Evolutionary conservation across 371 early-diverging fungal genomes (phyloP).

Genomic region (Rhizopus arrhizus): DNA sequence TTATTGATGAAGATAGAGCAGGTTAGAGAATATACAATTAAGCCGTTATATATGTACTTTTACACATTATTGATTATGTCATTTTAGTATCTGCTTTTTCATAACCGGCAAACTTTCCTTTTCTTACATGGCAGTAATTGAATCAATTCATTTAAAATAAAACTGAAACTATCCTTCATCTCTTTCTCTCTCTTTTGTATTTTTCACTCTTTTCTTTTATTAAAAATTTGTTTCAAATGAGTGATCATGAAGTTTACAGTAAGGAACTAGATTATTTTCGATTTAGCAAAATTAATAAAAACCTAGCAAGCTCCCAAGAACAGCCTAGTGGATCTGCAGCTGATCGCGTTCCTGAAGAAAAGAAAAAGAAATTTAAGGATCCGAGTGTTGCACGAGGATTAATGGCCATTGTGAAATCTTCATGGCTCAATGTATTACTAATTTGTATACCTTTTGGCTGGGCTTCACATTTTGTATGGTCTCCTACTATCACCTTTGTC

Average conservation of each 20-base stretch:
- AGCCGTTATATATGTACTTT: not conserved
- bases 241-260: not conserved
- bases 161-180: not conserved
- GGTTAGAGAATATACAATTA: slow-evolving; percentile 7
- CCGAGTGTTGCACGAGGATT: slow-evolving; percentile 36
- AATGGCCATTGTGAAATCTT: slow-evolving; percentile 52
- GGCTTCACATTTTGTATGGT: slow-evolving; percentile 62
- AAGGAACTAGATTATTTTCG: not conserved
- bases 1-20: slow-evolving; percentile 25
- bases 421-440: slow-evolving; percentile 67
- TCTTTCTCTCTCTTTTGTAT: not conserved
- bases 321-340: not conserved
- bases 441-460: slow-evolving; percentile 81
- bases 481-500: slow-evolving; percentile 64
- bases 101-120: not conserved
- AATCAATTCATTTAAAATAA: not conserved
- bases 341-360: slow-evolving; percentile 2
- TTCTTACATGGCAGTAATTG: not conserved
- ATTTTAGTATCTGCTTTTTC: not conserved
- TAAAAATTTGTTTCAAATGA: not conserved
- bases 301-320: not conserved
- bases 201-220: not conserved
- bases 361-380: slow-evolving; percentile 4
- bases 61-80: not conserved
- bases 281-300: not conserved